These are phyloP conservation scores for Aegilops umbellulata DNA, from an alignment of 176 grass and related monocot genomes.

Conservation along the genomic window DNA sequence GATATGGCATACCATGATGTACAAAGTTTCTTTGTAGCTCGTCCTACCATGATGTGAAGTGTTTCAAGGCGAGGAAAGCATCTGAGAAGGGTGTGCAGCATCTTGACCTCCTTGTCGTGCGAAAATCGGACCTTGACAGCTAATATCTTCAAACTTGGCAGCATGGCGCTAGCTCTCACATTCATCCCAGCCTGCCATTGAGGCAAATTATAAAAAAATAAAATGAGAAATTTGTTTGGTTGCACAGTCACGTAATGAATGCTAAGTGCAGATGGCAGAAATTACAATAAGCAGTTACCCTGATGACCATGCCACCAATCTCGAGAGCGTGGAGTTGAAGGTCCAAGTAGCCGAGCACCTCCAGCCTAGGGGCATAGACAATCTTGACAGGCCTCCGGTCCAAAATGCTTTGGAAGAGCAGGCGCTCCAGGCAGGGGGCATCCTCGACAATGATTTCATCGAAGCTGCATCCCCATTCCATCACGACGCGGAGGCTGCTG, in stretches of 20 bases:
- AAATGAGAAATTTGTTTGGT: neutral
- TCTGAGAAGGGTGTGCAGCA: conserved; percentile 22
- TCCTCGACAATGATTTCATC: conserved; percentile 5
- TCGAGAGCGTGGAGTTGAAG: conserved; percentile 3
- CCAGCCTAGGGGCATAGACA: conserved; percentile 1
- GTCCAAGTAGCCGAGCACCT: conserved; percentile 30
- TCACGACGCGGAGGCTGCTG: neutral
- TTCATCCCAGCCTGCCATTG: conserved; percentile 16
- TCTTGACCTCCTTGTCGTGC: conserved; percentile 2
- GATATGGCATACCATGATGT: no score
- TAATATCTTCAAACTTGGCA: conserved; percentile 32
- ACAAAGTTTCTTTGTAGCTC: no score
- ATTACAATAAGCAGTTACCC: neutral
- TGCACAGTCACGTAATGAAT: neutral
- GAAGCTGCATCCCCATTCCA: neutral
- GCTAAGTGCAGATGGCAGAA: neutral
- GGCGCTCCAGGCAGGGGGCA: conserved; percentile 35
- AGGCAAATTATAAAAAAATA: neutral
- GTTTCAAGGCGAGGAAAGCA: conserved; percentile 37
- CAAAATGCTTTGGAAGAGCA: neutral
- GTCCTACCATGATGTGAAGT: conserved; percentile 36
- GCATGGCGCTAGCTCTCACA: neutral
- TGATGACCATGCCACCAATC: conserved; percentile 29
- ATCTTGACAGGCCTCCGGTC: conserved; percentile 11
- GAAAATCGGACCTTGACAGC: conserved; percentile 25